These are phyloP conservation scores for Patellifolia procumbens DNA, from an alignment of 179 eudicot genomes.

Conservation along the genomic window DNA sequence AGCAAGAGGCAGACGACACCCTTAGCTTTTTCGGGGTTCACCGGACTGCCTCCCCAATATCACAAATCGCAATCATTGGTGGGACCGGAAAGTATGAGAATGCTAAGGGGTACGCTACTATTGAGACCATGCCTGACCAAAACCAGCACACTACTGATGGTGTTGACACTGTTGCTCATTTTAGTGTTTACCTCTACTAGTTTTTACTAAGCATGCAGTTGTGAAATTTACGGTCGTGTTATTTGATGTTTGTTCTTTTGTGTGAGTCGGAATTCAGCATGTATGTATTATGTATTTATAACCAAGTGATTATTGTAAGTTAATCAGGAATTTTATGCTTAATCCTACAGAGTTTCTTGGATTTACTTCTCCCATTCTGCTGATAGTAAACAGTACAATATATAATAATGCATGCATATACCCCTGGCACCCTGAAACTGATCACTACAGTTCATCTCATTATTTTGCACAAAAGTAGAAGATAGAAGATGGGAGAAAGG, in stretches of 20 bases:
- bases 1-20: slow-evolving; percentile 45
- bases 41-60: slow-evolving; percentile 69
- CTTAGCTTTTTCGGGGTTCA: slow-evolving; percentile 87
- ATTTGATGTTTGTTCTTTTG: background rate
- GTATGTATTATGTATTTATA: slow-evolving; percentile 5
- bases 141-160: slow-evolving; percentile 97
- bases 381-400: background rate
- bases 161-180: slow-evolving; percentile 74
- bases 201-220: background rate
- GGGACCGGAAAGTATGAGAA: slow-evolving; percentile 82
- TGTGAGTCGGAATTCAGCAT: background rate
- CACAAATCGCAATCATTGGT: slow-evolving; percentile 75
- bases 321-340: slow-evolving; percentile 14
- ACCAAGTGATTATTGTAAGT: slow-evolving; percentile 4
- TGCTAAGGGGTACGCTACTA: slow-evolving; percentile 83
- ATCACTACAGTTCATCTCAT: too few species aligned
- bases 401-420: too few species aligned
- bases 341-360: slow-evolving; percentile 5
- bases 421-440: too few species aligned
- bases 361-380: background rate
- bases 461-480: too few species aligned
- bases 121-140: slow-evolving; percentile 68
- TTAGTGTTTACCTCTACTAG: slow-evolving; percentile 57
- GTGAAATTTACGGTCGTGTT: background rate
- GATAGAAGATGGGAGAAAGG: too few species aligned